A percentile compares a stretch with the other conserved stretches of the same genome.
phyloP scores from a whole-genome alignment of 2,329 filamentous ascomycete species.

The Cytospora chrysosperma region DNA sequence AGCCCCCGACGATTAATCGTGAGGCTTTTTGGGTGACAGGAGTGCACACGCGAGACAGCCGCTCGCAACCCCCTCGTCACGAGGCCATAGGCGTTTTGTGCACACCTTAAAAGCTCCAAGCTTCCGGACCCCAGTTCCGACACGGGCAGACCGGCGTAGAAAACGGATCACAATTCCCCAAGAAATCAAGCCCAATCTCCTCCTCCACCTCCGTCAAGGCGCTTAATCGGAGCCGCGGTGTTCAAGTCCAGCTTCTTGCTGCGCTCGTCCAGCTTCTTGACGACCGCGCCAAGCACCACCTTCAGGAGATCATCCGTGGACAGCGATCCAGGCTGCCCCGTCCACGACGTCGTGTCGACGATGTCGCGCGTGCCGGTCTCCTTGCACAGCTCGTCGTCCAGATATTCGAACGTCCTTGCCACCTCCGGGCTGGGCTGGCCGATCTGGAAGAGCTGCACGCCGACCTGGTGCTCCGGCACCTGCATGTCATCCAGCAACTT shows the following conservation, averaged over 20 bases:
- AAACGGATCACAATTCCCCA: background rate
- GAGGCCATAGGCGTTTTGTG: background rate
- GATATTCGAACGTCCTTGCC: conserved; percentile 25
- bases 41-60: background rate
- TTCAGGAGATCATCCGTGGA: conserved; percentile 27
- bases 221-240: conserved; percentile 12
- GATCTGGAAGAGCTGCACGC: conserved; percentile 29
- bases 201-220: conserved; percentile 7
- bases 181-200: background rate
- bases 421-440: conserved; percentile 24
- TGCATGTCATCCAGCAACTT: conserved; percentile 26
- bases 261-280: conserved; percentile 28
- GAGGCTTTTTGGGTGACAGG: background rate
- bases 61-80: background rate
- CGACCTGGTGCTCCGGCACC: conserved; percentile 28
- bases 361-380: conserved; percentile 27
- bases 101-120: background rate
- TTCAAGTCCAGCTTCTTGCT: conserved; percentile 23
- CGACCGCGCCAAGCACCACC: conserved; percentile 27
- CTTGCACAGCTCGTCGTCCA: conserved; percentile 28
- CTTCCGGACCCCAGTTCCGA: background rate
- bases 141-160: background rate
- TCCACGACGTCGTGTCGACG: conserved; percentile 26
- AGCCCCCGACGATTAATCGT: background rate
- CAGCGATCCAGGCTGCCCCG: conserved; percentile 21